Conservation (phyloP, 2,329 filamentous ascomycete genomes). For the Sporothrix phasma region DNA sequence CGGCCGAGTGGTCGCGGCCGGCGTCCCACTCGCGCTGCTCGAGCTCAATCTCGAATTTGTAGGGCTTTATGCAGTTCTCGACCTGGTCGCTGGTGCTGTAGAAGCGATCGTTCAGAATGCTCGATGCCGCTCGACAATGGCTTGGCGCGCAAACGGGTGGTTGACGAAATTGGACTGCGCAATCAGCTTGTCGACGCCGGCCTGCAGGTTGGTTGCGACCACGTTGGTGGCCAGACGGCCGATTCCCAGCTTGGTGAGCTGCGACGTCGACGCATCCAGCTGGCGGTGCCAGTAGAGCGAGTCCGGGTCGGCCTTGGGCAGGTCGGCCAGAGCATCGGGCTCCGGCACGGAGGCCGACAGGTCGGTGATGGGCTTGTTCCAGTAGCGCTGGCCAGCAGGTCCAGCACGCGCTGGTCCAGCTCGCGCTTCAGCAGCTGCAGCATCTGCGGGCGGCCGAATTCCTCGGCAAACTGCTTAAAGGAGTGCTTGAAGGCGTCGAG, state of each 20-base stretch:
- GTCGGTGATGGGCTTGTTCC: slow-evolving; percentile 91
- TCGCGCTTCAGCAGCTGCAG: slow-evolving; percentile 82
- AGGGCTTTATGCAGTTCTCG: slow-evolving; percentile 98
- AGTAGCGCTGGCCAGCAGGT: slow-evolving; percentile 90
- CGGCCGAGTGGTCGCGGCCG: slow-evolving; percentile 71
- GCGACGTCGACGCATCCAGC: slow-evolving; percentile 81
- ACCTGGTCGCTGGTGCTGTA: slow-evolving; percentile 97
- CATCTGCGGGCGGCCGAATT: slow-evolving; percentile 83
- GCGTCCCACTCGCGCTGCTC: slow-evolving; percentile 81
- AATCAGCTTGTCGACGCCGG: slow-evolving; percentile 70
- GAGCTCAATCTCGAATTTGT: slow-evolving; percentile 95
- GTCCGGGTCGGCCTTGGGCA: slow-evolving; percentile 77
- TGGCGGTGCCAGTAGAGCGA: slow-evolving; percentile 90
- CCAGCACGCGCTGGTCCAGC: slow-evolving; percentile 87
- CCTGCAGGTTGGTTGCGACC: slow-evolving; percentile 77
- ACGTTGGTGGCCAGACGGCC: slow-evolving; percentile 87
- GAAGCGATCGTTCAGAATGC: slow-evolving; percentile 85
- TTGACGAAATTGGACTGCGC: slow-evolving; percentile 72
- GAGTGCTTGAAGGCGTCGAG: slow-evolving; percentile 95
- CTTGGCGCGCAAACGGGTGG: slow-evolving; percentile 84
- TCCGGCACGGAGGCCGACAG: slow-evolving; percentile 58
- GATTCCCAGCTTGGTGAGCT: slow-evolving; percentile 87
- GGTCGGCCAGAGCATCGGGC: slow-evolving; percentile 60
- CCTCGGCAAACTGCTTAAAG: slow-evolving; percentile 86
- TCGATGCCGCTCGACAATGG: slow-evolving; percentile 88